Conservation (phyloP, 208 protist species). For the Perkinsela sp. region DNA sequence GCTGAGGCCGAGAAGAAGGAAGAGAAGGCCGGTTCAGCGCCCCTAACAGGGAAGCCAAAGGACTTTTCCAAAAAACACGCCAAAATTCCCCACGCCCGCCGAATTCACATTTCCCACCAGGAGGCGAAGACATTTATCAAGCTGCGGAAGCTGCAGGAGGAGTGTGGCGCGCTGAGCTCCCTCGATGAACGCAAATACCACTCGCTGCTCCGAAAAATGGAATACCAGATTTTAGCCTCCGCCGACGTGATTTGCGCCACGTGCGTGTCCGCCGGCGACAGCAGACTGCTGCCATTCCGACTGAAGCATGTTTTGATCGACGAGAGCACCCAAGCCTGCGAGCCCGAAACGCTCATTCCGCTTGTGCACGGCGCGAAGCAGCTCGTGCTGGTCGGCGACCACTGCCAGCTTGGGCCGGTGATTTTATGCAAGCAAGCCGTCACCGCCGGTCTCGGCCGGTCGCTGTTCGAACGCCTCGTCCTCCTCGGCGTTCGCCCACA, state of each 20-base stretch:
- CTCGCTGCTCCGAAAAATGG: constrained; percentile 11
- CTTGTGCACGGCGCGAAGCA: constrained; percentile 71
- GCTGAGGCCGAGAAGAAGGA: neutral
- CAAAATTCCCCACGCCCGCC: neutral
- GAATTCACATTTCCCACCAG: neutral
- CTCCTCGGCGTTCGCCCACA: constrained; percentile 48
- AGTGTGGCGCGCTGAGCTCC: constrained; percentile 29
- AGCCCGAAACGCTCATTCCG: constrained; percentile 86
- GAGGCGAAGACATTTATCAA: constrained; percentile 8
- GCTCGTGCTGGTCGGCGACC: constrained; percentile 72
- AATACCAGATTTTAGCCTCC: constrained; percentile 25
- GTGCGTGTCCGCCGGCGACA: constrained; percentile 70
- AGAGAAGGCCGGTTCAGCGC: no score
- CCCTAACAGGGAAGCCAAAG: constrained; percentile 11
- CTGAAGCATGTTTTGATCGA: constrained; percentile 83
- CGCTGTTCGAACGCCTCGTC: constrained; percentile 83
- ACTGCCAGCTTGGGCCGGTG: constrained; percentile 83
- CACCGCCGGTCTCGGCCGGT: constrained; percentile 51
- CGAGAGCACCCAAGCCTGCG: constrained; percentile 76
- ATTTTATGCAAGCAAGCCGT: constrained; percentile 73
- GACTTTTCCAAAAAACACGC: neutral
- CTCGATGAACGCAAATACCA: constrained; percentile 34
- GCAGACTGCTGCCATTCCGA: constrained; percentile 22
- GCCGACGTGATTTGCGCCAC: constrained; percentile 86
- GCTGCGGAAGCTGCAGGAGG: constrained; percentile 37